Base-by-base conservation (phyloP, 495 filamentous ascomycete genomes). In the Xylona heveae region DNA sequence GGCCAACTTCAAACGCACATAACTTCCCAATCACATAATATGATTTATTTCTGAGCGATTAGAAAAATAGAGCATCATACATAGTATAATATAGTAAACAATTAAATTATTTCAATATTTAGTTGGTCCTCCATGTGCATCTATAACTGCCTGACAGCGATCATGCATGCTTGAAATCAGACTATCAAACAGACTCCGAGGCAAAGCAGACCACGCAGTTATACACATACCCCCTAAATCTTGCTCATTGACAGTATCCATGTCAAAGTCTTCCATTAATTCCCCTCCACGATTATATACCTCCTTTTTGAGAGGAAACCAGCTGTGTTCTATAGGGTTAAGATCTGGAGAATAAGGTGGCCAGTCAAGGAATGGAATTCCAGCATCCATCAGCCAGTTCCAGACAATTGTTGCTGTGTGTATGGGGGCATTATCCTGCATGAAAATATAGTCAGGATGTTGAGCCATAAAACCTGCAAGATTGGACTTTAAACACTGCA, bases 301-400 rank as follows among this genome's bases (percentile, higher is more conserved):
- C n/a, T 36, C 9, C 24, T n/a, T 28, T 28, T 43, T 43, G 9
- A 43, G 34, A 19, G 29, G 12, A 13, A 12, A 29, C 41, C 26
- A 43, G n/a, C 38, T 18, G 24, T 44, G 39, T 23, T 44, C 35
- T 22, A 44, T 41, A 4, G 23, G 42, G 24, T 45, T 45, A 10
- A 42, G 28, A 42, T 45, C 40, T 14, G 37, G 40, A 14, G 35
- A 39, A 22, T 37, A 39, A 10, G 35, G 34, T 22, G 37, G 37
- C 38, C 30, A 46, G 30, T 37, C 26, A 28, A 23, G 17, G 6
- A 37, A 4, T 15, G 7, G 29, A 31, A 44, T 40, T 3, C 13
- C 34, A 4, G 23, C 27, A 30, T 37, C 21, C 16, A 28, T 16
- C 25, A 46, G 41, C 23, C n/a, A 25, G n/a, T 25, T 25, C 19